A percentile compares a stretch with the other conserved stretches of the same genome.
These are phyloP conservation scores for Hypomontagnella monticulosa DNA, from an alignment of 495 filamentous ascomycete species.

Conservation along the genomic window DNA sequence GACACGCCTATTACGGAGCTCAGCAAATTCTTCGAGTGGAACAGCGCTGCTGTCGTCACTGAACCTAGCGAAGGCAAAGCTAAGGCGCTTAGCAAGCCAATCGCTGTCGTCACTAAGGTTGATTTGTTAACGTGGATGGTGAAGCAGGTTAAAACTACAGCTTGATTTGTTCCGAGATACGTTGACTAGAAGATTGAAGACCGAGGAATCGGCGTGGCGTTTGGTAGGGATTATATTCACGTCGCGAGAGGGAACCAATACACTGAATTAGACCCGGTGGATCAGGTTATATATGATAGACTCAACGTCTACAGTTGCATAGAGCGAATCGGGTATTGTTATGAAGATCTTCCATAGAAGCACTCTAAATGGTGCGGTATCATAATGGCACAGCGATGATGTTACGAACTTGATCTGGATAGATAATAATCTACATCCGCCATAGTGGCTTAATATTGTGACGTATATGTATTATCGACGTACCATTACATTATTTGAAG, in stretches of 20 bases:
- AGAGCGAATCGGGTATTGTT: conserved; percentile 12
- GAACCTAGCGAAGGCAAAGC: conserved; percentile 65
- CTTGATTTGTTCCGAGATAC: background rate
- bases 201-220: conserved; percentile 26
- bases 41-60: conserved; percentile 92
- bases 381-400: background rate
- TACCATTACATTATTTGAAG: too few species aligned
- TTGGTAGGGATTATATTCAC: conserved; percentile 18
- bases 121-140: conserved; percentile 94
- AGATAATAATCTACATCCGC: too few species aligned
- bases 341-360: conserved; percentile 9
- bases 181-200: background rate
- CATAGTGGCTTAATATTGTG: too few species aligned
- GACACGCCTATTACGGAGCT: conserved; percentile 86
- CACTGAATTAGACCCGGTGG: conserved; percentile 9
- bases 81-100: conserved; percentile 71
- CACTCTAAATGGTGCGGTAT: background rate
- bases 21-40: conserved; percentile 96
- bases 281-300: conserved; percentile 23
- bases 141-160: conserved; percentile 66
- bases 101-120: conserved; percentile 95
- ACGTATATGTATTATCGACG: too few species aligned
- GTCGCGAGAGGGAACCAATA: conserved; percentile 12
- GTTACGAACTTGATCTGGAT: background rate
- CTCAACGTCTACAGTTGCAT: conserved; percentile 33